A percentile compares a stretch with the other conserved stretches of the same genome.
Evolutionary conservation across 148 eudicot genomes (phyloP).

Genomic region (Talinum fruticosum): DNA sequence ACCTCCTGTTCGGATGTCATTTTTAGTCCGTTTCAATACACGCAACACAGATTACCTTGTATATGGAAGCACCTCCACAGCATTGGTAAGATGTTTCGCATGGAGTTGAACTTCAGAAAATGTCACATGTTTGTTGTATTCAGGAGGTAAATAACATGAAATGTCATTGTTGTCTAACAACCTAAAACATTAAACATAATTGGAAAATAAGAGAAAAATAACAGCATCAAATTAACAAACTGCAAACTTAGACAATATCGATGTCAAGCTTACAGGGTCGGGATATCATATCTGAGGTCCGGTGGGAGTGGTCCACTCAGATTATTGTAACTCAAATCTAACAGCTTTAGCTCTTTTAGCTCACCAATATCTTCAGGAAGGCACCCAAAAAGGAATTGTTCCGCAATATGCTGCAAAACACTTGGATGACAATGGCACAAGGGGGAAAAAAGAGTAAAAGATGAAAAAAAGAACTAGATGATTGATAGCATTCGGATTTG

Average conservation of each 20-base stretch:
- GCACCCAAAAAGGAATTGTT: too few relatives aligned
- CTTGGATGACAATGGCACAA: slow-evolving; percentile 17
- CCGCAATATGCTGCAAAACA: too few relatives aligned
- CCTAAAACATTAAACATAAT: slow-evolving; percentile 24
- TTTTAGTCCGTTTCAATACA: not conserved
- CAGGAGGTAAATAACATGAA: slow-evolving; percentile 34
- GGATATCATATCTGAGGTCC: slow-evolving; percentile 34
- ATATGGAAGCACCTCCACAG: slow-evolving; percentile 6
- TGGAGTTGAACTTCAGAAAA: slow-evolving; percentile 36
- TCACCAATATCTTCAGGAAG: too few relatives aligned
- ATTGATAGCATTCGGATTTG: too few relatives aligned
- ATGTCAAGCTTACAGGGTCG: slow-evolving; percentile 48
- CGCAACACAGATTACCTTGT: slow-evolving; percentile 7
- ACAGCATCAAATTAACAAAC: not conserved
- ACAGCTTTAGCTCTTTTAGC: too few relatives aligned
- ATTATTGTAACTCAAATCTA: slow-evolving; percentile 40
- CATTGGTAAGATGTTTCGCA: slow-evolving; percentile 16
- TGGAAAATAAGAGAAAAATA: not conserved
- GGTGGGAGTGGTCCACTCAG: slow-evolving; percentile 41
- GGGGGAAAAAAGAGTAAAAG: not conserved
- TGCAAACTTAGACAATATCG: not conserved
- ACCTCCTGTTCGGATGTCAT: not conserved
- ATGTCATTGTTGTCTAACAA: slow-evolving; percentile 56
- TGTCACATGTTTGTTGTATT: slow-evolving; percentile 27
- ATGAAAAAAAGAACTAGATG: not conserved